phyloP scores from a whole-genome alignment of 805 yeast genomes.

The Tetrapisispora phaffii region DNA sequence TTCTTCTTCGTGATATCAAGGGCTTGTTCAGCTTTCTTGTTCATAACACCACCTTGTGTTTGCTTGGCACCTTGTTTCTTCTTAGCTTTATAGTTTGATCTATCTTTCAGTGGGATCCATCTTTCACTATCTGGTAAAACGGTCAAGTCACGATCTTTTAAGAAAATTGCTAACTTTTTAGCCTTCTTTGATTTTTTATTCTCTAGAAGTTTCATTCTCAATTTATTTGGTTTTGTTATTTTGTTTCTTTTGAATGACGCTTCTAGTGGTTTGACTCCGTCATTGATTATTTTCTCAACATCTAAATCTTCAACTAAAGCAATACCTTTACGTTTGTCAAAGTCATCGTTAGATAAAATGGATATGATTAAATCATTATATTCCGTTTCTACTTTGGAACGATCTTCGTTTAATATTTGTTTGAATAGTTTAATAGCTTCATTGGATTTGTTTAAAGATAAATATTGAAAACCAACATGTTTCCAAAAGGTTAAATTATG shows the following conservation, averaged over 20 bases:
- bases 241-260: not conserved
- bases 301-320: slow-evolving; percentile 16
- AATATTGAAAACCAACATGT: slow-evolving; percentile 21
- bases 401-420: slow-evolving; percentile 4
- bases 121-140: slow-evolving; percentile 57
- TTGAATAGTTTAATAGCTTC: slow-evolving; percentile 13
- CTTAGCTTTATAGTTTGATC: slow-evolving; percentile 74
- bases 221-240: slow-evolving; percentile 5
- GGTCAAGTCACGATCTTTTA: slow-evolving; percentile 25
- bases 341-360: slow-evolving; percentile 2
- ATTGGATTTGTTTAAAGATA: slow-evolving; percentile 12
- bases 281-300: slow-evolving; percentile 12
- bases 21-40: slow-evolving; percentile 27
- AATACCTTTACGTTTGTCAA: slow-evolving; percentile 10
- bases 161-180: slow-evolving; percentile 16
- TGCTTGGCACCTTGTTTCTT: slow-evolving; percentile 41
- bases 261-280: slow-evolving; percentile 13
- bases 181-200: slow-evolving; percentile 12
- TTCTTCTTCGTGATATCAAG: slow-evolving; percentile 24
- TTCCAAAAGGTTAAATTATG: slow-evolving; percentile 19
- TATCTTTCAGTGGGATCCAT: slow-evolving; percentile 84
- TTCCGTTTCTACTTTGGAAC: not conserved
- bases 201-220: slow-evolving; percentile 27
- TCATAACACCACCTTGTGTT: slow-evolving; percentile 57
- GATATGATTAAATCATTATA: slow-evolving; percentile 10